These are phyloP conservation scores for Penicillium expansum DNA, from an alignment of 2,329 filamentous ascomycete genomes.

Conservation along the genomic window DNA sequence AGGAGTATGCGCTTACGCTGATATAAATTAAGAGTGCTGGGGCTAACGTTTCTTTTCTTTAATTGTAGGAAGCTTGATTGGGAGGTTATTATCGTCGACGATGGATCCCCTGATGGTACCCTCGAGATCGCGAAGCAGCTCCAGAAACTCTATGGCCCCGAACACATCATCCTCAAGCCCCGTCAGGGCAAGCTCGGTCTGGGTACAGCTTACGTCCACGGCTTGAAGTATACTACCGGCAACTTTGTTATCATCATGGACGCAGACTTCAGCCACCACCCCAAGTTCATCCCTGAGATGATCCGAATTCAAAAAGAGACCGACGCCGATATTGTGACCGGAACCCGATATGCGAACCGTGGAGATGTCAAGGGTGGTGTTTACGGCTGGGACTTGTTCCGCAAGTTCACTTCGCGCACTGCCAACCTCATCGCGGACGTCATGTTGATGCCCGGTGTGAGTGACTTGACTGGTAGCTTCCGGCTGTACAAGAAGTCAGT, in stretches of 20 bases:
- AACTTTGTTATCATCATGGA: slow-evolving; percentile 99
- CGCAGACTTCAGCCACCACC: slow-evolving; percentile 98
- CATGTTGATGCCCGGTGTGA: slow-evolving; percentile 86
- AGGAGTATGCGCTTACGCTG: slow-evolving; percentile 60
- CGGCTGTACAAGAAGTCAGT: slow-evolving; percentile 89
- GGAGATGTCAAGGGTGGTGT: slow-evolving; percentile 66
- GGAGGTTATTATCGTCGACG: slow-evolving; percentile 98
- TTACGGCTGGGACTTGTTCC: slow-evolving; percentile 93
- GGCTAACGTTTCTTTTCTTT: background rate
- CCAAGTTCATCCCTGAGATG: slow-evolving; percentile 97
- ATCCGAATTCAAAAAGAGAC: slow-evolving; percentile 72
- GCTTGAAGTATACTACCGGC: slow-evolving; percentile 81
- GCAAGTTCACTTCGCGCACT: slow-evolving; percentile 67
- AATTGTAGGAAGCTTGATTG: slow-evolving; percentile 79
- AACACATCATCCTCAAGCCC: slow-evolving; percentile 78
- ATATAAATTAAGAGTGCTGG: background rate
- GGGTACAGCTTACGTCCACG: slow-evolving; percentile 93
- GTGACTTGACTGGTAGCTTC: slow-evolving; percentile 93
- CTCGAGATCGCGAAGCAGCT: slow-evolving; percentile 88
- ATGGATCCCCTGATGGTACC: slow-evolving; percentile 94
- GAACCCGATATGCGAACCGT: slow-evolving; percentile 85
- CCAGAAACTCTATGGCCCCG: slow-evolving; percentile 72
- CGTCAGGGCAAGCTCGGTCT: slow-evolving; percentile 95
- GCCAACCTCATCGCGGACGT: slow-evolving; percentile 97
- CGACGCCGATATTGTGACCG: slow-evolving; percentile 94